Evolutionary conservation across 2,329 filamentous ascomycete genomes (phyloP), one percentile per base, ranked within the genome.

Genomic region (Apiospora koreana): DNA sequence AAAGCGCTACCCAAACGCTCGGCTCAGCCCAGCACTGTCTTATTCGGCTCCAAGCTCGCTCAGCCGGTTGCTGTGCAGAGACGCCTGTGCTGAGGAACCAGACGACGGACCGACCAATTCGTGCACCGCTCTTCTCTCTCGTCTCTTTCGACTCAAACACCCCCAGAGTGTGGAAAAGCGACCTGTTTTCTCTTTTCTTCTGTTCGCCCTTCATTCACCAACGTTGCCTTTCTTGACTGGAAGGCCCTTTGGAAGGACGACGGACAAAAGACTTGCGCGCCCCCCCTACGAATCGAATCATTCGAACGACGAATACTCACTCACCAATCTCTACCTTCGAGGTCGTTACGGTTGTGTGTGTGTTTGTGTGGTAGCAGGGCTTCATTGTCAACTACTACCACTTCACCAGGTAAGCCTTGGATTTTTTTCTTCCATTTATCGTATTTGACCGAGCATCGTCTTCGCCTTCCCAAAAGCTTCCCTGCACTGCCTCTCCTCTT

Each of bases 41-140:
- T 66, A 62, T 62, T 62, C 54, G 54, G 54, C 54, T 62, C 54
- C 38, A 21, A n/a, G 45, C 66, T 48, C 31, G 45, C 28, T 16
- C 65, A 68, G 31, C 66, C 66, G 66, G 43, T 68, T 68, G 66
- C 66, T 68, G 66, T 41, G 66, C 66, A 68, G 45, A 67, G 35
- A 68, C 66, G 66, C 66, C 66, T 68, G 66, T 68, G 66, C 66
- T 68, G 43, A 41, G 45, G 45, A 66, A 66, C 42, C 42, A 43
- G 64, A 45, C 31, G 54, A 62, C 54, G 28, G 54, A 62, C 43
- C 43, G 43, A 46, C 54, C 54, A 62, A 62, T 62, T 38, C 28
- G 54, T 43, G 41, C 54, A n/a, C 54, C 38, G 3, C 35, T 35
- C 35, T 3, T 35, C 35, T 50, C 42, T 65, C 25, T 43, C 64